Percentiles rank a stretch among this genome's conserved stretches.
Evolutionary conservation across 768 basidiomycete genomes (phyloP).

Genomic region (Rhizopogon roseolus): DNA sequence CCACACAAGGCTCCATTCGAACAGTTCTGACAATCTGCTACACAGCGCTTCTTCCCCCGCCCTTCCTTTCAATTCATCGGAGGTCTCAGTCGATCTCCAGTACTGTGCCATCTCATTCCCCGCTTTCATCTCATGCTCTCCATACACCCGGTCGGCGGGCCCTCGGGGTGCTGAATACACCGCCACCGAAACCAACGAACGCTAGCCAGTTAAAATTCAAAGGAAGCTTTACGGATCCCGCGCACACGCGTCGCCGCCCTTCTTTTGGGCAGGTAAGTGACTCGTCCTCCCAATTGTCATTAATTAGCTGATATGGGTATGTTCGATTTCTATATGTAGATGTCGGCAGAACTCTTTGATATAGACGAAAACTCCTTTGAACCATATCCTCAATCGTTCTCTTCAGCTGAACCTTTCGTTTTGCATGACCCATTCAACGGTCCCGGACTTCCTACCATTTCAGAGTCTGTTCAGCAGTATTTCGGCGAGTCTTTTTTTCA

Average conservation of each 20-base stretch:
- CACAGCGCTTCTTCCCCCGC: slow-evolving; percentile 52
- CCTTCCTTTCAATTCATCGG: slow-evolving; percentile 50
- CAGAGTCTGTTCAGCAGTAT: slow-evolving; percentile 23
- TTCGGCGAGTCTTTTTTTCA: slow-evolving; percentile 10
- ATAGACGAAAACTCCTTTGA: slow-evolving; percentile 71
- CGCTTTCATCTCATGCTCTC: slow-evolving; percentile 21
- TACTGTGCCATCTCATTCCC: slow-evolving; percentile 28
- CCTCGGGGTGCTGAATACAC: slow-evolving; percentile 43
- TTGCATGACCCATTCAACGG: slow-evolving; percentile 42
- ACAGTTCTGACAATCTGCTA: slow-evolving; percentile 11
- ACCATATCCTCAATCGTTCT: slow-evolving; percentile 36
- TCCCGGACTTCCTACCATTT: slow-evolving; percentile 26
- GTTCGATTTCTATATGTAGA: slow-evolving; percentile 24
- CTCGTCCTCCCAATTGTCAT: slow-evolving; percentile 3
- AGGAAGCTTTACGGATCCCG: slow-evolving; percentile 71
- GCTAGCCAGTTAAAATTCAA: slow-evolving; percentile 55
- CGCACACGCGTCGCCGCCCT: slow-evolving; percentile 40
- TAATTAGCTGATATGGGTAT: slow-evolving; percentile 13
- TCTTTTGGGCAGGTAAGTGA: slow-evolving; percentile 35
- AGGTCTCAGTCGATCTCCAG: slow-evolving; percentile 60
- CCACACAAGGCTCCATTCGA: slow-evolving; percentile 11
- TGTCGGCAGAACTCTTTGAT: slow-evolving; percentile 58
- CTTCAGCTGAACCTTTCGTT: slow-evolving; percentile 28
- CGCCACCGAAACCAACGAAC: slow-evolving; percentile 61
- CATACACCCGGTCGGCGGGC: slow-evolving; percentile 31